Percentiles rank a stretch among this genome's conserved stretches.
Evolutionary conservation across 441 rosid genomes (phyloP).

Genomic region (Adansonia gregorii): DNA sequence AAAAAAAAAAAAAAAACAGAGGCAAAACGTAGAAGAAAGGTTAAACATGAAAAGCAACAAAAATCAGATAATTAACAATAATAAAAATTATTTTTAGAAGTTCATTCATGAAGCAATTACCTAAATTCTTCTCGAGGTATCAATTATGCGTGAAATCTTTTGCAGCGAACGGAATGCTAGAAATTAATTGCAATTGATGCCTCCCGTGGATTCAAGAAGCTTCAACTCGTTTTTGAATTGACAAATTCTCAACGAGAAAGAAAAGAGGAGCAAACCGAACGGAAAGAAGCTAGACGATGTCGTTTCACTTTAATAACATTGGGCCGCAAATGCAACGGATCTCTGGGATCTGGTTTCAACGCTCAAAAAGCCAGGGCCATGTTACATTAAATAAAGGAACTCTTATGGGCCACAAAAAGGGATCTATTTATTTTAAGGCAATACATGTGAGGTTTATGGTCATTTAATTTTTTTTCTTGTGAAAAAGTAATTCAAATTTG

Average conservation of each 20-base stretch:
- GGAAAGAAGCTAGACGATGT: background rate
- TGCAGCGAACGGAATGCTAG: background rate
- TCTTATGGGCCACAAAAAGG: background rate
- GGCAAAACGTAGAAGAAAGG: background rate
- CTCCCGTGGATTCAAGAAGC: background rate
- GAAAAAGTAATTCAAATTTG: no score
- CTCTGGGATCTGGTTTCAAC: background rate
- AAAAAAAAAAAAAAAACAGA: no score
- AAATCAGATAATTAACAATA: background rate
- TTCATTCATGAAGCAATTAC: slow-evolving; percentile 15
- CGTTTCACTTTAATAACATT: background rate
- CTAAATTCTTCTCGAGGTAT: background rate
- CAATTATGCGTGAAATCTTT: background rate
- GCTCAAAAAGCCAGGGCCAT: background rate
- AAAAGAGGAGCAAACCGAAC: background rate
- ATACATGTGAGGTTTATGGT: no score
- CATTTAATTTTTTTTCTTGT: no score
- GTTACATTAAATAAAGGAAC: background rate
- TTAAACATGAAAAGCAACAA: background rate
- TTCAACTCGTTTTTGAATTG: slow-evolving; percentile 4
- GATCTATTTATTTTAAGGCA: background rate
- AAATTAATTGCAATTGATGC: background rate
- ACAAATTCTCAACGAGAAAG: background rate
- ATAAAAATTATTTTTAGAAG: no score
- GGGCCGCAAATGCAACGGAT: background rate